Conservation (phyloP, 768 basidiomycete species). For the Tylopilus rubrobrunneus region DNA sequence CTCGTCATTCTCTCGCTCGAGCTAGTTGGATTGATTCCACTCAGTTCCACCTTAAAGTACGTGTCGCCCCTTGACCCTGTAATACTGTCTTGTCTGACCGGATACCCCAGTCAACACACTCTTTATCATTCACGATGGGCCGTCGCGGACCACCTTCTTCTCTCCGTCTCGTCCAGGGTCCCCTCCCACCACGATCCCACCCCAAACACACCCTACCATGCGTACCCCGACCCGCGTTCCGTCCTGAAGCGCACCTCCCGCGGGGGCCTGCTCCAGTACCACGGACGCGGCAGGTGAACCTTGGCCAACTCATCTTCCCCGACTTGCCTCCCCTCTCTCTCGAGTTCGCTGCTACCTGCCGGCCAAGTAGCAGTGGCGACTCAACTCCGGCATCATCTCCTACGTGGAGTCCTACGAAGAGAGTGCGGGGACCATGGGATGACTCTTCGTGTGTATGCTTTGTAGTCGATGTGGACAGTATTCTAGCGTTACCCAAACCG, state of each 20-base stretch:
- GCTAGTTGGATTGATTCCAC: not conserved
- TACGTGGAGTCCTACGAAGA: conserved; percentile 15
- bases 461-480: conserved; percentile 42
- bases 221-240: conserved; percentile 54
- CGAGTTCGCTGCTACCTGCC: conserved; percentile 16
- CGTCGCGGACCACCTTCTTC: conserved; percentile 67
- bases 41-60: not conserved
- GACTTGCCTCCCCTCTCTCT: conserved; percentile 24
- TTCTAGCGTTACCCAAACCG: conserved; percentile 46
- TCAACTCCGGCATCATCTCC: conserved; percentile 17
- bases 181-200: conserved; percentile 54
- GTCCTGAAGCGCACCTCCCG: conserved; percentile 29
- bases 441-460: conserved; percentile 44
- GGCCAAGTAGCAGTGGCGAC: conserved; percentile 9
- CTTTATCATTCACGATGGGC: conserved; percentile 42
- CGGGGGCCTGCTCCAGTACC: conserved; percentile 18
- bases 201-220: conserved; percentile 67
- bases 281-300: conserved; percentile 11
- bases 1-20: no score
- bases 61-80: no score
- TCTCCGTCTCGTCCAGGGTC: conserved; percentile 58
- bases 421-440: conserved; percentile 55
- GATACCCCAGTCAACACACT: not conserved
- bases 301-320: conserved; percentile 9
- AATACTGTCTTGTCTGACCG: not conserved